Percentiles rank a stretch among this genome's conserved stretches.
These are phyloP conservation scores for Angomonas ambiguus DNA, from an alignment of 208 protist species.

Conservation along the genomic window DNA sequence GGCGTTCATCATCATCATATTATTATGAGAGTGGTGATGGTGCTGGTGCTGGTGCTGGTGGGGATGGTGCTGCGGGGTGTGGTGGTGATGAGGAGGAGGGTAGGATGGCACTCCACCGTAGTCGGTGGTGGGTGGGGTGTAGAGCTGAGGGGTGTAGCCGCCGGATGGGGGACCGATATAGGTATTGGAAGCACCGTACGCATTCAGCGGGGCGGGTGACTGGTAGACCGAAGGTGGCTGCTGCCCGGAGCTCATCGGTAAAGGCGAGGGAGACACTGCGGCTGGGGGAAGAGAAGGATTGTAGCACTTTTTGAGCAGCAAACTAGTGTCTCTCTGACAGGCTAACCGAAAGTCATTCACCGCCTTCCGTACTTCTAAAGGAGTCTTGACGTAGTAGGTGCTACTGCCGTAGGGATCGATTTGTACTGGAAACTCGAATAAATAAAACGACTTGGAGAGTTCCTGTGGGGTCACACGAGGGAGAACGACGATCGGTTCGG, in stretches of 20 bases:
- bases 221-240: not conserved
- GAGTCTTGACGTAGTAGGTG: constrained; percentile 66
- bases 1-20: too few relatives aligned
- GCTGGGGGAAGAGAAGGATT: constrained; percentile 40
- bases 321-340: constrained; percentile 56
- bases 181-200: not conserved
- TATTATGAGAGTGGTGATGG: not conserved
- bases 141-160: not conserved
- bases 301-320: constrained; percentile 70
- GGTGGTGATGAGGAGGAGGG: constrained; percentile 11
- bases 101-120: not conserved
- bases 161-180: not conserved
- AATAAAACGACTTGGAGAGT: constrained; percentile 75
- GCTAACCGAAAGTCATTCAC: constrained; percentile 78
- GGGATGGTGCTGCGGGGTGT: constrained; percentile 12
- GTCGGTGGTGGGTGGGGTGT: not conserved
- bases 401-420: constrained; percentile 44
- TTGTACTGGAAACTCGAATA: constrained; percentile 81
- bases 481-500: constrained; percentile 53
- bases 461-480: constrained; percentile 61
- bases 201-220: not conserved
- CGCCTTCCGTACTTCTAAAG: constrained; percentile 59
- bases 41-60: constrained; percentile 2
- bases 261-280: too few relatives aligned
- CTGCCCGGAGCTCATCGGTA: not conserved